These are phyloP conservation scores for Backusella tarrabulga DNA, from an alignment of 192 early-diverging fungal species.

Conservation along the genomic window DNA sequence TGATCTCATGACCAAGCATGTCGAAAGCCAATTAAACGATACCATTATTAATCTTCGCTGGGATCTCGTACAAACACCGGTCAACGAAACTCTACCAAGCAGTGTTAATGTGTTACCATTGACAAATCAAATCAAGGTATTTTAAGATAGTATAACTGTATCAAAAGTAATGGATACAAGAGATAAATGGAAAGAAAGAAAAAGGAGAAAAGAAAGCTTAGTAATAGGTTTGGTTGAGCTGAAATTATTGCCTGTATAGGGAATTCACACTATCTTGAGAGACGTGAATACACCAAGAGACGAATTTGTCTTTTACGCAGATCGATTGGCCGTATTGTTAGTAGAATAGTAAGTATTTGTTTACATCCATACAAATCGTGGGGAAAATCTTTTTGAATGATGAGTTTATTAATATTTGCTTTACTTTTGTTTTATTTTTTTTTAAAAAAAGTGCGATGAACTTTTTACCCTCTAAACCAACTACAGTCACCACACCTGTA, in stretches of 20 bases:
- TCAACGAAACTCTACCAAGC: conserved; percentile 32
- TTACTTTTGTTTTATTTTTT: neutral
- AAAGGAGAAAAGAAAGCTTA: neutral
- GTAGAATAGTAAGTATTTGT: conserved; percentile 66
- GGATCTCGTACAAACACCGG: conserved; percentile 48
- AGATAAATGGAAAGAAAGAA: neutral
- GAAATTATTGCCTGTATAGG: conserved; percentile 33
- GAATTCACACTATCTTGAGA: conserved; percentile 83
- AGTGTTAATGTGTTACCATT: conserved; percentile 50
- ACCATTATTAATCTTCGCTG: conserved; percentile 58
- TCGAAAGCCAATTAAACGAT: conserved; percentile 82
- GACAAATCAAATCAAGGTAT: conserved; percentile 56
- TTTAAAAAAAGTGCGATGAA: conserved; percentile 20
- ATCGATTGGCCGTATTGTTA: conserved; percentile 86
- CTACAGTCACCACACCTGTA: conserved; percentile 19
- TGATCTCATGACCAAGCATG: conserved; percentile 88
- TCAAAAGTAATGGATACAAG: neutral
- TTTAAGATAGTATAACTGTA: neutral
- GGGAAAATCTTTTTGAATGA: neutral
- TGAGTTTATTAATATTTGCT: no score
- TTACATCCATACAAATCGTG: neutral
- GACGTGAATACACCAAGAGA: conserved; percentile 66
- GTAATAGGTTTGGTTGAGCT: neutral
- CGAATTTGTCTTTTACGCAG: conserved; percentile 93
- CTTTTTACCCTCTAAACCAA: conserved; percentile 17